Percentiles rank a stretch among this genome's conserved stretches.
Conservation (phyloP, 106 monocot genomes). For the Allium sativum region DNA sequence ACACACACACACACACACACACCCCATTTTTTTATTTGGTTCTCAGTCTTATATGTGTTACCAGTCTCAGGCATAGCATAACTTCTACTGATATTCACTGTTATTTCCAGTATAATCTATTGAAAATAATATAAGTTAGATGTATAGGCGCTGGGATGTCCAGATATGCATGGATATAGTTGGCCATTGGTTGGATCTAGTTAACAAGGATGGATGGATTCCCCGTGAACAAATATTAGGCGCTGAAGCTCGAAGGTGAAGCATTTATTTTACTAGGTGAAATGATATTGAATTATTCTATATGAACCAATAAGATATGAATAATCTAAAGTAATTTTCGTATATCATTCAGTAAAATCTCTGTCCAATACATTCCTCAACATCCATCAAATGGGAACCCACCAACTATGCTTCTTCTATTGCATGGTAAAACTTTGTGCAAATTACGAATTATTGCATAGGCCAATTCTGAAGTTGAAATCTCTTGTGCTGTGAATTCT, state of each 20-base stretch:
- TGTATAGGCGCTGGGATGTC: conserved; percentile 76
- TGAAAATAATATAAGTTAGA: conserved; percentile 4
- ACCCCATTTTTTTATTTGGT: too few species aligned
- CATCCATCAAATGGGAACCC: conserved; percentile 95
- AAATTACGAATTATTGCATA: too few species aligned
- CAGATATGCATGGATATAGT: conserved; percentile 80
- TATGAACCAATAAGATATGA: too few species aligned
- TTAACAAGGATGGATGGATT: conserved; percentile 97
- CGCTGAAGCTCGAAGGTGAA: conserved; percentile 87
- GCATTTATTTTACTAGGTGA: neutral
- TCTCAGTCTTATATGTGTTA: too few species aligned
- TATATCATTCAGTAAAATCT: conserved; percentile 66
- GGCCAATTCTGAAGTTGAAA: too few species aligned
- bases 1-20: too few species aligned
- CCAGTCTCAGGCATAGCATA: too few species aligned
- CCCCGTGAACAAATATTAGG: conserved; percentile 95
- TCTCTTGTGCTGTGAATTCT: too few species aligned
- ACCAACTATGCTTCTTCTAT: conserved; percentile 79
- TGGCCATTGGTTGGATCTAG: conserved; percentile 96
- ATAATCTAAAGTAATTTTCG: neutral
- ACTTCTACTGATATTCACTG: neutral
- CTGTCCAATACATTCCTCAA: conserved; percentile 89
- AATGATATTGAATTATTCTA: too few species aligned
- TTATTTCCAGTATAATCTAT: neutral
- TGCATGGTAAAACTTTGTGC: conserved; percentile 42